Conservation (phyloP, 768 basidiomycete species). For the Gloeostereum incarnatum region DNA sequence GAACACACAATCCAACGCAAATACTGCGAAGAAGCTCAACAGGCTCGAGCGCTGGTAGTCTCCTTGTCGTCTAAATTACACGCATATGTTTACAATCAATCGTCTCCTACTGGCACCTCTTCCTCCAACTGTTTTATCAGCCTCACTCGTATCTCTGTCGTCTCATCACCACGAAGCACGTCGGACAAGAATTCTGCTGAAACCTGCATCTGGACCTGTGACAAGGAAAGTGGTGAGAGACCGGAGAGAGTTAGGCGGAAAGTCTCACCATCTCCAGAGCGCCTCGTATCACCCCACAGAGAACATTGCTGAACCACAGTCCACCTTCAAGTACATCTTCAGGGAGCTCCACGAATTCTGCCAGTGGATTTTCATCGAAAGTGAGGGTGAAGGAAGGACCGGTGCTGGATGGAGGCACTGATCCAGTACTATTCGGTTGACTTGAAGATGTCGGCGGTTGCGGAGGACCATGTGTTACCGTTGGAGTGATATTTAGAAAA, state of each 20-base stretch:
- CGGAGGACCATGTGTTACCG: constrained; percentile 60
- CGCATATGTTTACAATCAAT: constrained; percentile 31
- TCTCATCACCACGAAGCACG: constrained; percentile 86
- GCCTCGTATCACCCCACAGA: constrained; percentile 90
- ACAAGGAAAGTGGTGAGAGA: constrained; percentile 7
- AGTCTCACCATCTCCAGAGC: constrained; percentile 87
- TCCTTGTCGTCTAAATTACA: constrained; percentile 1
- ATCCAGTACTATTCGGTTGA: constrained; percentile 29
- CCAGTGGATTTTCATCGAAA: constrained; percentile 91
- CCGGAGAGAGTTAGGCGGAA: neutral
- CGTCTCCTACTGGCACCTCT: constrained; percentile 89
- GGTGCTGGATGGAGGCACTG: constrained; percentile 29
- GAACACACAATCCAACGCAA: constrained; percentile 84
- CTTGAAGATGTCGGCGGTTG: constrained; percentile 39
- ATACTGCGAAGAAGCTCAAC: constrained; percentile 88
- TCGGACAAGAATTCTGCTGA: constrained; percentile 86
- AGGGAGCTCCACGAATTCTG: constrained; percentile 96
- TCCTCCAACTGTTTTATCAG: constrained; percentile 91
- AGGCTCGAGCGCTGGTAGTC: constrained; percentile 50
- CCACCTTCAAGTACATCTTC: constrained; percentile 90
- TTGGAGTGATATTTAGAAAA: constrained; percentile 88
- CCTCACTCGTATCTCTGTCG: constrained; percentile 87
- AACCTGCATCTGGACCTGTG: constrained; percentile 92
- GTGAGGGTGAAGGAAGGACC: constrained; percentile 73
- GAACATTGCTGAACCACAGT: constrained; percentile 93